These are phyloP conservation scores for Claviceps humidiphila DNA, from an alignment of 2,329 filamentous ascomycete species.

Conservation along the genomic window DNA sequence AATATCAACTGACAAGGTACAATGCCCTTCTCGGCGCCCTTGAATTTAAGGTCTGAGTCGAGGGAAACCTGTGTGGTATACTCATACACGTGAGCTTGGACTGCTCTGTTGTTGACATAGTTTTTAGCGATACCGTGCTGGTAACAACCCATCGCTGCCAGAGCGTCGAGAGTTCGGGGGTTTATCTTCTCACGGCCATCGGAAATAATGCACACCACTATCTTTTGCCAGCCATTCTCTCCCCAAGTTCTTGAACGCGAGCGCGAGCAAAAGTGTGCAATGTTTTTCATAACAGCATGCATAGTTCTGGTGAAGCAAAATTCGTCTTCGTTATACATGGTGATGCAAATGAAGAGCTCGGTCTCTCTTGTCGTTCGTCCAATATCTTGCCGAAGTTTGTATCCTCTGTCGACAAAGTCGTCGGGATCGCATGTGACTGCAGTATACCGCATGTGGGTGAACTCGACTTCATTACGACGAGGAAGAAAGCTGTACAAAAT, in stretches of 20 bases:
- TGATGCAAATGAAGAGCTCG: slow-evolving; percentile 90
- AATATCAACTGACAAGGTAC: slow-evolving; percentile 98
- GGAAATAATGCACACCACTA: slow-evolving; percentile 92
- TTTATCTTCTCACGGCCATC: slow-evolving; percentile 87
- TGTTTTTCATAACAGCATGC: slow-evolving; percentile 98
- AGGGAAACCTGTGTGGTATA: slow-evolving; percentile 97
- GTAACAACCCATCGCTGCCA: slow-evolving; percentile 95
- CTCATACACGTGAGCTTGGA: slow-evolving; percentile 95
- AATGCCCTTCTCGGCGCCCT: slow-evolving; percentile 97
- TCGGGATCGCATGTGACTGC: slow-evolving; percentile 97
- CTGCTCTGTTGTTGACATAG: slow-evolving; percentile 87
- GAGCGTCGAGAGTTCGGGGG: slow-evolving; percentile 78
- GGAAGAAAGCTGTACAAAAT: slow-evolving; percentile 96
- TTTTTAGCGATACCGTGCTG: slow-evolving; percentile 99
- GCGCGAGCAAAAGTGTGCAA: slow-evolving; percentile 88
- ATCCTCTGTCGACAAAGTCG: slow-evolving; percentile 78
- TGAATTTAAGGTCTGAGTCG: slow-evolving; percentile 93
- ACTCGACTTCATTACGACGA: slow-evolving; percentile 82
- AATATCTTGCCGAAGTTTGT: slow-evolving; percentile 85
- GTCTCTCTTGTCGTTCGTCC: slow-evolving; percentile 75
- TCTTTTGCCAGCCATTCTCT: slow-evolving; percentile 96
- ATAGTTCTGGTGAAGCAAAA: slow-evolving; percentile 94
- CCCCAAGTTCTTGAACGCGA: slow-evolving; percentile 93
- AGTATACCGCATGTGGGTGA: slow-evolving; percentile 97
- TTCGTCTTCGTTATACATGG: slow-evolving; percentile 99